Base-by-base conservation (phyloP, 345 rosid genomes). In the Citrus trifoliata region DNA sequence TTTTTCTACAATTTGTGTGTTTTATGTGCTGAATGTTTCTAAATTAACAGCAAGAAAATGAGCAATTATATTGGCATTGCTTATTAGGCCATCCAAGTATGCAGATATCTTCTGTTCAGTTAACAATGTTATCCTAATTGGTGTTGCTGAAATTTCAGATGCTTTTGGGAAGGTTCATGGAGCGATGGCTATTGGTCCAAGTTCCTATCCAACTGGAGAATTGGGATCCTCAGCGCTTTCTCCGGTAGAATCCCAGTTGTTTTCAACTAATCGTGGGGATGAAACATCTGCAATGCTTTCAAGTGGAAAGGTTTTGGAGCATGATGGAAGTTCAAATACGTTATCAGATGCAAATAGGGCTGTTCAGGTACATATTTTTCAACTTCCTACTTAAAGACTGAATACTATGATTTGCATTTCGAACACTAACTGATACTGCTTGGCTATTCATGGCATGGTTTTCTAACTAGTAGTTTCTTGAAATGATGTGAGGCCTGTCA, bases 161-260 rank as follows among this genome's bases (percentile, higher is more conserved):
- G 80, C 85, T 85, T 86, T 79, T 76, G 87, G 89, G 80, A 88
- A 87, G 83, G 80, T 79, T 83, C 90, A 86, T 83, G 95, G 84
- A 51, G 88, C 88, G 30, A 66, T 89, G 77, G 76, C 88, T 68
- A 75, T 58, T 40, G 64, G 81, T 56, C 80, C 92, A 70, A 82
- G 79, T 80, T 81, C 89, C 18, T 80, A 74, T 77, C 78, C 84
- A 13, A 59, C 70, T 10, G 87, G 76, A 69, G 89, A 91, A 70
- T 65, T 73, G 60, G 88, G 86, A 70, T 80, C 82, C 53, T 70
- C 91, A 33, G 77, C 77, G 16, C 62, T 30, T 65, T 30, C 46
- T 4, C 62, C 46, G 1, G 51, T 32, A 24, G 88, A 85, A 75
- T 68, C 79, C 28, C 86, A 82, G 24, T 64, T 75, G 67, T 60